phyloP scores from a whole-genome alignment of 305 asterid genomes.

The Fraxinus sp. region DNA sequence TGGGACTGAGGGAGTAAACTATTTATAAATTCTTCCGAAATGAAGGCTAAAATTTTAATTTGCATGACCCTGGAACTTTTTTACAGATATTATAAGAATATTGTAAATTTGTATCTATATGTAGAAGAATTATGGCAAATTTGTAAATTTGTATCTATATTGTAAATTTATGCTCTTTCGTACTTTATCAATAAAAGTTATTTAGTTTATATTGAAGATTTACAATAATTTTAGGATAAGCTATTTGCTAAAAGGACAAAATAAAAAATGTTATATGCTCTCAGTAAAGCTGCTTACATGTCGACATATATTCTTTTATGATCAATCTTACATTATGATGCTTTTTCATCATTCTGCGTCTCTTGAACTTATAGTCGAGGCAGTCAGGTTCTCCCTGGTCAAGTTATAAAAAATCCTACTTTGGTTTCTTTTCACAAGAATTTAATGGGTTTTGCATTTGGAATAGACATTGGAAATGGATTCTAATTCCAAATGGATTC shows the following conservation, averaged over 20 bases:
- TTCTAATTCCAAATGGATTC: not conserved
- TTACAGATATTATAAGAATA: not conserved
- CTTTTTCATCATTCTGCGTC: not conserved
- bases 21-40: not conserved
- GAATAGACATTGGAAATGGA: not conserved
- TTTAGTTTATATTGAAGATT: not conserved
- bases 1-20: not conserved
- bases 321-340: not conserved
- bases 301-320: not conserved
- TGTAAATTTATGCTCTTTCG: not conserved
- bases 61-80: not conserved
- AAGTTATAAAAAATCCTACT: not conserved
- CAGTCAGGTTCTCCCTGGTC: not conserved
- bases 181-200: not conserved
- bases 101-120: not conserved
- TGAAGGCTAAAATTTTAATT: not conserved
- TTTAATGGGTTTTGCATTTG: not conserved
- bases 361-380: not conserved
- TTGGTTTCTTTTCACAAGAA: not conserved
- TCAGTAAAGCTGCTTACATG: not conserved
- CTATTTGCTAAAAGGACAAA: not conserved
- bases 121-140: not conserved
- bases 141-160: not conserved
- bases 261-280: not conserved
- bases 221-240: not conserved